Evolutionary conservation across 2,329 filamentous ascomycete species (phyloP).

Genomic region (Colletotrichum destructivum): DNA sequence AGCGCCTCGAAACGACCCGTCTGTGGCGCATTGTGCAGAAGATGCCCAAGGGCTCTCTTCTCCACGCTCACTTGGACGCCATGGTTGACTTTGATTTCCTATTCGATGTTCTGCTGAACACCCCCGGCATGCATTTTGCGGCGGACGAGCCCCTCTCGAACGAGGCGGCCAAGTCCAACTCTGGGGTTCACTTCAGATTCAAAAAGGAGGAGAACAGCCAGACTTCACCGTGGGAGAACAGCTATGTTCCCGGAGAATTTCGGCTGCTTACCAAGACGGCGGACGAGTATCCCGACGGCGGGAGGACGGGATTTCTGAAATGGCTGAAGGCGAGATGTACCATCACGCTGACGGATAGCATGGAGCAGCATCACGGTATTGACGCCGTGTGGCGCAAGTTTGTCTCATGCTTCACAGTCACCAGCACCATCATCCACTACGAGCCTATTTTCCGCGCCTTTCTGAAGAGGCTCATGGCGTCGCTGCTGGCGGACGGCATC

Average conservation of each 20-base stretch:
- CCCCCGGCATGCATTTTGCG: conserved; percentile 78
- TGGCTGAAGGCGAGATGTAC: conserved; percentile 80
- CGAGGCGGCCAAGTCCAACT: conserved; percentile 63
- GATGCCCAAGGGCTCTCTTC: conserved; percentile 85
- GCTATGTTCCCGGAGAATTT: conserved; percentile 70
- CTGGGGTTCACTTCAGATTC: conserved; percentile 71
- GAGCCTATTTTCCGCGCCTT: conserved; percentile 86
- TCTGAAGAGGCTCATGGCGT: conserved; percentile 75
- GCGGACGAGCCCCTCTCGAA: conserved; percentile 66
- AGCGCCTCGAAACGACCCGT: conserved; percentile 81
- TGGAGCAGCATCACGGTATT: conserved; percentile 83
- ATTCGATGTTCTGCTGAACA: conserved; percentile 76
- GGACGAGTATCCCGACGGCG: conserved; percentile 77
- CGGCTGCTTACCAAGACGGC: conserved; percentile 72
- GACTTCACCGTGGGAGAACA: conserved; percentile 69
- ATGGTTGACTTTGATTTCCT: conserved; percentile 86
- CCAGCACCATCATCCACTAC: conserved; percentile 81
- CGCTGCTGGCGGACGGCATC: conserved; percentile 80
- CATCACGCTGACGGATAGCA: conserved; percentile 77
- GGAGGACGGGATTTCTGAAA: conserved; percentile 75
- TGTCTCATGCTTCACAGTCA: conserved; percentile 75
- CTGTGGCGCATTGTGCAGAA: conserved; percentile 83
- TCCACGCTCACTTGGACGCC: conserved; percentile 86
- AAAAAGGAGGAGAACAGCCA: conserved; percentile 56
- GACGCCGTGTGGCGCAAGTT: conserved; percentile 86